A percentile compares a stretch with the other conserved stretches of the same genome.
These are phyloP conservation scores for Apiospora saccharicola DNA, from an alignment of 2,329 filamentous ascomycete genomes.

Conservation along the genomic window DNA sequence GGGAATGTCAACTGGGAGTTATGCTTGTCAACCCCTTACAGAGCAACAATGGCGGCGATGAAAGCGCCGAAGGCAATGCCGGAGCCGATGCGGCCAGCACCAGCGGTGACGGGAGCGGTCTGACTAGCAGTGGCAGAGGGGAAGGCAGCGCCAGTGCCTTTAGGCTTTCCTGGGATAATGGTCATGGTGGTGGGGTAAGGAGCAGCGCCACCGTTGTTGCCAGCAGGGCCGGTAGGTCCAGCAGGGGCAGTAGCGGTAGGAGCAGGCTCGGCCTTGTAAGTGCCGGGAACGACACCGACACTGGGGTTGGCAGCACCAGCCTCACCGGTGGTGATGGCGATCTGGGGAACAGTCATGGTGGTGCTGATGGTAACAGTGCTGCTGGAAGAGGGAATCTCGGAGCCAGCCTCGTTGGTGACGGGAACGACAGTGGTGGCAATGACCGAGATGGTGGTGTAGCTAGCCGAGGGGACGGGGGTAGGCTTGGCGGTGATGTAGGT, in stretches of 20 bases:
- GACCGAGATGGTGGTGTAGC: conserved; percentile 56
- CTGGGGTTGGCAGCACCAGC: conserved; percentile 50
- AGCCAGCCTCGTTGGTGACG: conserved; percentile 54
- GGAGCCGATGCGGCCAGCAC: conserved; percentile 46
- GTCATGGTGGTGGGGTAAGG: conserved; percentile 47
- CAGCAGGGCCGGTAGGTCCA: conserved; percentile 39
- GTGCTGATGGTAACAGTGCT: conserved; percentile 55
- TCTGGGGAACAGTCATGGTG: conserved; percentile 52
- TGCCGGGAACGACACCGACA: conserved; percentile 37
- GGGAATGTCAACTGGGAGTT: neutral
- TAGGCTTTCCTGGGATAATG: too few relatives aligned
- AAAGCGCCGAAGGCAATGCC: conserved; percentile 55
- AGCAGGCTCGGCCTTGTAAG: conserved; percentile 32
- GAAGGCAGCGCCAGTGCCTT: conserved; percentile 44
- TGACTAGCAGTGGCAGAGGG: conserved; percentile 31
- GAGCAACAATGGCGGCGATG: conserved; percentile 49
- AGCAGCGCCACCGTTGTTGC: conserved; percentile 36
- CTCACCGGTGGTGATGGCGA: conserved; percentile 48
- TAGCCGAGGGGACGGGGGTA: conserved; percentile 48
- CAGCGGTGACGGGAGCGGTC: conserved; percentile 42
- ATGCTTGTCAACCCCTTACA: neutral
- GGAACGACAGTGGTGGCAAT: conserved; percentile 60
- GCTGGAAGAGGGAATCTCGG: conserved; percentile 58
- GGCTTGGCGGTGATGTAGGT: conserved; percentile 65
- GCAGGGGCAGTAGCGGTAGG: conserved; percentile 45